Evolutionary conservation across 2,329 filamentous ascomycete genomes (phyloP).

Genomic region (Paraphaeosphaeria minitans): DNA sequence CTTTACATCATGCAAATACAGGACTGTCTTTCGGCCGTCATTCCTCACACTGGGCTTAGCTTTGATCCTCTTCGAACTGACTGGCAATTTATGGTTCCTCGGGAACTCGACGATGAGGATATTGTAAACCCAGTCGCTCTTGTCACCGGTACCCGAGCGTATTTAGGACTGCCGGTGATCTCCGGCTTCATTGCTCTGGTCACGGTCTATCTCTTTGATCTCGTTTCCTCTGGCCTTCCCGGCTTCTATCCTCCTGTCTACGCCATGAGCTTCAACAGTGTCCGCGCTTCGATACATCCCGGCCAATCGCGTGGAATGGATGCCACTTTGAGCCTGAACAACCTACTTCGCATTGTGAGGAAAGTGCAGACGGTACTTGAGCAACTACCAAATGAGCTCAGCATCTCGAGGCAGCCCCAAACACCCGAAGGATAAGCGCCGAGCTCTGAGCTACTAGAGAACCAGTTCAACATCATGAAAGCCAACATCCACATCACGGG

Average conservation of each 20-base stretch:
- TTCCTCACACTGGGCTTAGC: no score
- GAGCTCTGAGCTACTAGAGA: not conserved
- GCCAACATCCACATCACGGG: constrained; percentile 25
- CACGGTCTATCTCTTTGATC: no score
- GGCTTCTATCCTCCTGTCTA: constrained; percentile 19
- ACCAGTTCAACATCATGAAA: constrained; percentile 23
- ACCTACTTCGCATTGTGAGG: constrained; percentile 20
- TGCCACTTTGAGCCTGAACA: constrained; percentile 16
- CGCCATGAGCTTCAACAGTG: constrained; percentile 19
- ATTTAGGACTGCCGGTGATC: no score
- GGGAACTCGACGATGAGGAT: no score
- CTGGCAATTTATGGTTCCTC: no score
- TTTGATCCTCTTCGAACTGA: no score
- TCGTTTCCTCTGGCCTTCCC: constrained; percentile 17
- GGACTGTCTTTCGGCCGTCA: constrained; percentile 18
- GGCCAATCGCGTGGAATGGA: constrained; percentile 8
- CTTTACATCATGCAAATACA: constrained; percentile 26
- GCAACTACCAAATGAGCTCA: constrained; percentile 18
- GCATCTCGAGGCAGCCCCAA: constrained; percentile 16
- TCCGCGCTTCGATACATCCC: constrained; percentile 11
- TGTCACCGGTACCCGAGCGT: no score
- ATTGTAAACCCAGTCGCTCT: no score
- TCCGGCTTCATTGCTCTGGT: no score
- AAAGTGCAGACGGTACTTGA: constrained; percentile 18
- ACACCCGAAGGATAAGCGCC: not conserved